Percentiles rank a stretch among this genome's conserved stretches.
These are phyloP conservation scores for Pythium phragmitis DNA, from an alignment of 352 stramenopile species.

Conservation along the genomic window DNA sequence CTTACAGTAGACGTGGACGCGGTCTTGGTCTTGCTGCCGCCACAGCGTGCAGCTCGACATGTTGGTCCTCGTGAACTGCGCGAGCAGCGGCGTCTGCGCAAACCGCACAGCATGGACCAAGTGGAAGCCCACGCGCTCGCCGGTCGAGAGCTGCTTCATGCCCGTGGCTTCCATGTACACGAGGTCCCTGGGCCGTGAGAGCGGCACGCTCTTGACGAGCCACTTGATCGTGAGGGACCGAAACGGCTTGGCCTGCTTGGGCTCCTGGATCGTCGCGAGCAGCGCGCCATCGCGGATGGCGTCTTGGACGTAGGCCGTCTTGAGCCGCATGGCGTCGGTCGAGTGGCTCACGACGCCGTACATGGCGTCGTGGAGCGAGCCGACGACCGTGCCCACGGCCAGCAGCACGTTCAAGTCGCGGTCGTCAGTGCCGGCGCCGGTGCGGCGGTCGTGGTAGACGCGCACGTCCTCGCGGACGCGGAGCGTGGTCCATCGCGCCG, in stretches of 20 bases:
- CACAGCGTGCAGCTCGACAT: conserved; percentile 59
- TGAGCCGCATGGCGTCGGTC: conserved; percentile 52
- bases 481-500: conserved; percentile 41
- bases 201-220: conserved; percentile 48
- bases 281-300: conserved; percentile 47
- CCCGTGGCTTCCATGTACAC: conserved; percentile 65
- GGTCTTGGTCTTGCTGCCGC: conserved; percentile 31
- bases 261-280: conserved; percentile 44
- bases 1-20: conserved; percentile 38
- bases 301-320: conserved; percentile 52
- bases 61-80: conserved; percentile 38
- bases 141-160: conserved; percentile 36
- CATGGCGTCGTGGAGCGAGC: conserved; percentile 60
- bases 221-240: conserved; percentile 62
- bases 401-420: conserved; percentile 25
- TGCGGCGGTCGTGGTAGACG: conserved; percentile 51
- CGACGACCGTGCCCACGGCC: conserved; percentile 42
- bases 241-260: conserved; percentile 50
- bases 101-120: conserved; percentile 68
- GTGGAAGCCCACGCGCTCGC: conserved; percentile 58
- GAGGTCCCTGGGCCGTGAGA: conserved; percentile 50
- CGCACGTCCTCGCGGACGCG: conserved; percentile 48
- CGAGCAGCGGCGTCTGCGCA: conserved; percentile 40
- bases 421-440: conserved; percentile 27
- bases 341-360: conserved; percentile 51